Base-by-base conservation (phyloP, 768 basidiomycete genomes). In the Leccinum barrowsii region DNA sequence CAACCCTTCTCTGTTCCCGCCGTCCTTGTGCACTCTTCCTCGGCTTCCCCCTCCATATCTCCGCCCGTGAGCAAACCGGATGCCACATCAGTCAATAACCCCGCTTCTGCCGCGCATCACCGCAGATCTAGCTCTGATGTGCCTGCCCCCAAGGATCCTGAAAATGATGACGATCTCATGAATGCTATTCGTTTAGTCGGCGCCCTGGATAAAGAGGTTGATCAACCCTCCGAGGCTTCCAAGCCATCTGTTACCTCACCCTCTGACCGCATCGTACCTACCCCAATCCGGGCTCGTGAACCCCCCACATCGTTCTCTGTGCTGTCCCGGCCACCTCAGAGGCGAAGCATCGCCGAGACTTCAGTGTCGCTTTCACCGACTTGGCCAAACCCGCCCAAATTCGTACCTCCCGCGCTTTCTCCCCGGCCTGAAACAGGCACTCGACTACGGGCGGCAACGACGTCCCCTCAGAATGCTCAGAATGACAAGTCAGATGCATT, bases 251-350 rank as follows among this genome's bases (percentile, higher is more conserved):
- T 35, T 26, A 60, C 46, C 30, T 5, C 46, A 28, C 52, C 55
- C 21, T 56, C 59, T 50, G 57, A 73, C 24, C 65, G 59, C 35
- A 73, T 74, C 17, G 63, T 81, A 19, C 85, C 85, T 8, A 85
- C 85, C 50, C 80, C 80, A 22, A 85, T 87, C 60, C 82, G 80
- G 60, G 76, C 79, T 64, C 78, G 83, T 32, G 73, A 80, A 50
- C 81, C 84, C 4, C 78, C 78, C 10, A 79, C 83, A 7, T 75
- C 84, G 26, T 87, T 87, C 64, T 82, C 82, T 58, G 85, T 87
- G 49, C 84, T 82, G 2, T 85, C 85, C 19, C 73, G 85, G 21
- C 85, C 85, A 21, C 74, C 77, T 50, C 68, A 81, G 28, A 67
- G 69, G 52, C 75, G 64, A 7, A 74, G 70, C 13, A 63, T 49